A percentile compares a stretch with the other conserved stretches of the same genome.
Evolutionary conservation across 2,329 filamentous ascomycete genomes (phyloP).

Genomic region (Hypomyces perniciosus): DNA sequence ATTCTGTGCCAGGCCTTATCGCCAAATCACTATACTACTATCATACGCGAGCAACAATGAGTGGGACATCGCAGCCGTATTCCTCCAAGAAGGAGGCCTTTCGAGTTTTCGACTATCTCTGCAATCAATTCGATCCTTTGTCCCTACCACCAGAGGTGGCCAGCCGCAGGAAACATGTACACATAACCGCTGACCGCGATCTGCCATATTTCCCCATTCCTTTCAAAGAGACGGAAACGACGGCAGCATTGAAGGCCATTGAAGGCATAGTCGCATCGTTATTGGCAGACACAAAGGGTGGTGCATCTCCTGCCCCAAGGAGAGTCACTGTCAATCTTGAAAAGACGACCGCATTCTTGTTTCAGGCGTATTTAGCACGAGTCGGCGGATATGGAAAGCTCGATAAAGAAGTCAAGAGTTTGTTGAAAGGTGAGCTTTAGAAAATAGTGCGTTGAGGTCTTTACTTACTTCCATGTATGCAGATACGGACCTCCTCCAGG

Average conservation of each 20-base stretch:
- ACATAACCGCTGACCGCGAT: conserved; percentile 30
- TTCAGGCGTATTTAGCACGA: conserved; percentile 29
- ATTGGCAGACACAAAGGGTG: conserved; percentile 24
- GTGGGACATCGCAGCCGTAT: conserved; percentile 15
- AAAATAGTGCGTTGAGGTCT: background rate
- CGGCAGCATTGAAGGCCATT: conserved; percentile 38
- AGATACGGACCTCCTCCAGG: conserved; percentile 67
- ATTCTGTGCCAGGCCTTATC: too few relatives aligned
- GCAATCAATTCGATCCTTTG: conserved; percentile 21
- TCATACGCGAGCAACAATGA: background rate
- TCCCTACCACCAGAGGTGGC: conserved; percentile 25
- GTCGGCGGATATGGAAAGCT: conserved; percentile 34
- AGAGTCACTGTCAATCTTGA: conserved; percentile 29
- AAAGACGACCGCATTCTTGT: conserved; percentile 39
- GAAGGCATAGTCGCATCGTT: conserved; percentile 31
- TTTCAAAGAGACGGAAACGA: conserved; percentile 41
- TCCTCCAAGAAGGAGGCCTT: conserved; percentile 20
- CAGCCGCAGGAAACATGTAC: conserved; percentile 20
- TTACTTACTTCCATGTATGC: background rate
- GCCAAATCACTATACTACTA: too few relatives aligned
- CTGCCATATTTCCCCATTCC: conserved; percentile 41
- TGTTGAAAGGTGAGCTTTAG: conserved; percentile 24
- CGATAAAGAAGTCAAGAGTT: conserved; percentile 26
- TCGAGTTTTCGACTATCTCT: conserved; percentile 21
- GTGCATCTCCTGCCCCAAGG: conserved; percentile 1